phyloP scores from a whole-genome alignment of 2,329 filamentous ascomycete species.

The Beauveria sp. region DNA sequence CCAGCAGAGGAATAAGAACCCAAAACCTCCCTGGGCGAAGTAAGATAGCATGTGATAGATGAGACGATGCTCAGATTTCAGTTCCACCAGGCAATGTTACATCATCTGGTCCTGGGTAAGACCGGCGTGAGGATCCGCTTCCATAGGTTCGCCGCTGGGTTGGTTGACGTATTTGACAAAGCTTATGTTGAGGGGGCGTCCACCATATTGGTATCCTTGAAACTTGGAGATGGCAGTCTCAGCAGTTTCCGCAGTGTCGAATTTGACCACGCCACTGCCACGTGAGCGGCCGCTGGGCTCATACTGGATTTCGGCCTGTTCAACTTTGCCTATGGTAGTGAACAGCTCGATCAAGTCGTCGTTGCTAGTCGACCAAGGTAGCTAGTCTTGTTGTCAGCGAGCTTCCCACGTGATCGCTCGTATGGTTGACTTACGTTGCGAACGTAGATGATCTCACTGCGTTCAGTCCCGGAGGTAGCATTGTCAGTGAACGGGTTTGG shows the following conservation, averaged over 20 bases:
- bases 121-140: constrained; percentile 65
- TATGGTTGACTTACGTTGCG: constrained; percentile 68
- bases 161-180: constrained; percentile 88
- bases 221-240: constrained; percentile 96
- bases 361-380: constrained; percentile 98
- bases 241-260: constrained; percentile 73
- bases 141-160: constrained; percentile 66
- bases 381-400: constrained; percentile 38
- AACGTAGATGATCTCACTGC: constrained; percentile 81
- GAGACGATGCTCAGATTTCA: neutral
- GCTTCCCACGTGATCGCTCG: neutral
- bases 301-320: constrained; percentile 98
- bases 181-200: constrained; percentile 83
- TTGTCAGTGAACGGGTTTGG: constrained; percentile 93
- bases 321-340: constrained; percentile 94
- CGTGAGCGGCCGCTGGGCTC: constrained; percentile 93
- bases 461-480: constrained; percentile 79
- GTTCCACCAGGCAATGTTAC: constrained; percentile 37
- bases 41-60: neutral
- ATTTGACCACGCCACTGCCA: constrained; percentile 93
- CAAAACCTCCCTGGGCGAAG: neutral
- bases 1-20: neutral
- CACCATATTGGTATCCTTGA: constrained; percentile 94
- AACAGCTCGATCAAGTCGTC: constrained; percentile 95
- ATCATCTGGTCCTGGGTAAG: constrained; percentile 98